Evolutionary conservation across 1,139 yeast species (phyloP).

Genomic region (Lodderomyces elongisporus): DNA sequence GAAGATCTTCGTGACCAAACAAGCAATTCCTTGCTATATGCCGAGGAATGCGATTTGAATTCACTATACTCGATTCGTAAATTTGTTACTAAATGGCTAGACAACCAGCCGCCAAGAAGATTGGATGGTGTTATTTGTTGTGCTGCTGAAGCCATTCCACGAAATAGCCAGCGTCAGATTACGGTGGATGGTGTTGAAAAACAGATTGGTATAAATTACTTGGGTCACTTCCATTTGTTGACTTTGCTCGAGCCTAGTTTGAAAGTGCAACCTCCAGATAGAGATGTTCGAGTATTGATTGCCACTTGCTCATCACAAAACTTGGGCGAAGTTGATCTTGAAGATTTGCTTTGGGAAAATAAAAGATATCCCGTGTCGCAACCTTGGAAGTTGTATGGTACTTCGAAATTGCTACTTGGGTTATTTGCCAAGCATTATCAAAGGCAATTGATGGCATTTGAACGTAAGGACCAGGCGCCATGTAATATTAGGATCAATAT

Average conservation of each 20-base stretch:
- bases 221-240: slow-evolving; percentile 74
- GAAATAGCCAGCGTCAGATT: slow-evolving; percentile 50
- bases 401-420: slow-evolving; percentile 71
- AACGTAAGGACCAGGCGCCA: slow-evolving; percentile 63
- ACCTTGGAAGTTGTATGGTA: slow-evolving; percentile 78
- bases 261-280: slow-evolving; percentile 85
- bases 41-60: slow-evolving; percentile 80
- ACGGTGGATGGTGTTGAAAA: slow-evolving; percentile 80
- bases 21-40: slow-evolving; percentile 71
- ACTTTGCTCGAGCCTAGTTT: slow-evolving; percentile 76
- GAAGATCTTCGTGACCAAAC: slow-evolving; percentile 70
- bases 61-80: slow-evolving; percentile 74
- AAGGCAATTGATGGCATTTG: slow-evolving; percentile 49
- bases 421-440: slow-evolving; percentile 76
- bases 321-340: slow-evolving; percentile 57
- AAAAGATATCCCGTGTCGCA: slow-evolving; percentile 54
- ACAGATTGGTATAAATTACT: slow-evolving; percentile 79
- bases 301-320: slow-evolving; percentile 76
- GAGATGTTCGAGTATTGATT: slow-evolving; percentile 79
- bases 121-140: slow-evolving; percentile 84
- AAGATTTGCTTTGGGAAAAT: slow-evolving; percentile 64
- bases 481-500: slow-evolving; percentile 66
- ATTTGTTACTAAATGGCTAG: slow-evolving; percentile 93
- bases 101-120: slow-evolving; percentile 84
- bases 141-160: slow-evolving; percentile 78